These are phyloP conservation scores for Trametes polyzona DNA, from an alignment of 1,284 basidiomycete genomes.

Conservation along the genomic window DNA sequence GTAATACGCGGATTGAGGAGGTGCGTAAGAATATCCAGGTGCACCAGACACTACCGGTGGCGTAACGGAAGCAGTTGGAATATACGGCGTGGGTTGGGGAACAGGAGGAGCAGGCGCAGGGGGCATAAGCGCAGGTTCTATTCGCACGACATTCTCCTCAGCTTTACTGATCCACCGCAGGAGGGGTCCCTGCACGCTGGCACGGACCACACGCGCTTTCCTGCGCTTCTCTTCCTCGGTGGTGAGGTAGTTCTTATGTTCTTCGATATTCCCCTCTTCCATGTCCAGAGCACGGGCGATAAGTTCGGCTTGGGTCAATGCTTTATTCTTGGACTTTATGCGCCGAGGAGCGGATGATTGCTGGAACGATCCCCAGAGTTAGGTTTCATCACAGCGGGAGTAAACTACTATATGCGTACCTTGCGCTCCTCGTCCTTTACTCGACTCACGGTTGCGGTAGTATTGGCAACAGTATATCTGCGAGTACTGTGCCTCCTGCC, in stretches of 20 bases:
- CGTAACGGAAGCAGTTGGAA: not conserved
- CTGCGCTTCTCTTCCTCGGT: slow-evolving; percentile 82
- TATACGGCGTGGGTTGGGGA: slow-evolving; percentile 8
- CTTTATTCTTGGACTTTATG: slow-evolving; percentile 49
- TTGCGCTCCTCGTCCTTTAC: slow-evolving; percentile 66
- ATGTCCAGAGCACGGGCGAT: slow-evolving; percentile 83
- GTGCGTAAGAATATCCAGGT: slow-evolving; percentile 2
- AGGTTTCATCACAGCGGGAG: not conserved
- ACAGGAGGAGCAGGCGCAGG: slow-evolving; percentile 23
- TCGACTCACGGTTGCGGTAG: slow-evolving; percentile 61
- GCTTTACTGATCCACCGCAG: slow-evolving; percentile 73
- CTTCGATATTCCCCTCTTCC: slow-evolving; percentile 83
- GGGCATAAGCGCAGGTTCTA: slow-evolving; percentile 37
- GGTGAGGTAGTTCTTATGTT: slow-evolving; percentile 77
- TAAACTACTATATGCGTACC: too few species aligned
- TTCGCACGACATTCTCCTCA: slow-evolving; percentile 54
- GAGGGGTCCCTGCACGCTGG: slow-evolving; percentile 68
- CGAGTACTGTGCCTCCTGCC: slow-evolving; percentile 66
- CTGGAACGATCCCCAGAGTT: not conserved
- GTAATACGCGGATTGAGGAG: not conserved
- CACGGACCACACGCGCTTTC: slow-evolving; percentile 63
- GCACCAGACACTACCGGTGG: not conserved
- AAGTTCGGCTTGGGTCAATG: slow-evolving; percentile 77
- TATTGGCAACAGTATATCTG: slow-evolving; percentile 67
- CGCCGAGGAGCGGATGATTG: slow-evolving; percentile 54